Conservation (phyloP, 208 protist genomes). For the Trypanosoma cruzi region DNA sequence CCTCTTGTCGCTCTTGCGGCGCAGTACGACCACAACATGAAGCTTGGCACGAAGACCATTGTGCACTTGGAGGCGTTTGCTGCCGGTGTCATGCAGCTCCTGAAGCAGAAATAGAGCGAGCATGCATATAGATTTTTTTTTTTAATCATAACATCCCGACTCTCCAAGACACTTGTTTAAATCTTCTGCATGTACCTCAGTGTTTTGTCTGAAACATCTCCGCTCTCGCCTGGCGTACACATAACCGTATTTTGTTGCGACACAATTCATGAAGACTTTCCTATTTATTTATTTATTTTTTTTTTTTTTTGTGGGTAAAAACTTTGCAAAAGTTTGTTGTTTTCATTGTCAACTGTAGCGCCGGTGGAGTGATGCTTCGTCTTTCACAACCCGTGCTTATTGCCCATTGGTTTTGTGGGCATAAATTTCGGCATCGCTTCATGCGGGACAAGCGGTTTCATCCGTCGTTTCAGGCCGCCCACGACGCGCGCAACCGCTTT, state of each 20-base stretch:
- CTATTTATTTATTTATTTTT: not conserved
- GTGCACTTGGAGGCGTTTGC: slow-evolving; percentile 99
- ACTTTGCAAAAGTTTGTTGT: slow-evolving; percentile 20
- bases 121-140: not conserved
- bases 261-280: not conserved
- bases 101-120: slow-evolving; percentile 42
- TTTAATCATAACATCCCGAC: not conserved
- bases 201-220: not conserved
- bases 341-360: slow-evolving; percentile 19
- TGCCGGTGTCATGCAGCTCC: slow-evolving; percentile 81
- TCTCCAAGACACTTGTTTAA: not conserved
- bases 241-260: not conserved
- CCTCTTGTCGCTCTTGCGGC: slow-evolving; percentile 93
- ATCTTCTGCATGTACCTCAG: not conserved
- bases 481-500: slow-evolving; percentile 82
- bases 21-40: slow-evolving; percentile 97
- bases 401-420: slow-evolving; percentile 89
- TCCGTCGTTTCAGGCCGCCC: slow-evolving; percentile 70
- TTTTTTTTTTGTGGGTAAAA: not conserved
- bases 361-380: slow-evolving; percentile 28
- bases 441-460: slow-evolving; percentile 92
- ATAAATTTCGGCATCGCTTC: slow-evolving; percentile 86
- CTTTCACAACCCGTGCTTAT: slow-evolving; percentile 56
- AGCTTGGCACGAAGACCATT: slow-evolving; percentile 97
- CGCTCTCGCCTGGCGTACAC: not conserved